phyloP scores from a whole-genome alignment of 768 basidiomycete genomes.

The Hydnomerulius pinastri region DNA sequence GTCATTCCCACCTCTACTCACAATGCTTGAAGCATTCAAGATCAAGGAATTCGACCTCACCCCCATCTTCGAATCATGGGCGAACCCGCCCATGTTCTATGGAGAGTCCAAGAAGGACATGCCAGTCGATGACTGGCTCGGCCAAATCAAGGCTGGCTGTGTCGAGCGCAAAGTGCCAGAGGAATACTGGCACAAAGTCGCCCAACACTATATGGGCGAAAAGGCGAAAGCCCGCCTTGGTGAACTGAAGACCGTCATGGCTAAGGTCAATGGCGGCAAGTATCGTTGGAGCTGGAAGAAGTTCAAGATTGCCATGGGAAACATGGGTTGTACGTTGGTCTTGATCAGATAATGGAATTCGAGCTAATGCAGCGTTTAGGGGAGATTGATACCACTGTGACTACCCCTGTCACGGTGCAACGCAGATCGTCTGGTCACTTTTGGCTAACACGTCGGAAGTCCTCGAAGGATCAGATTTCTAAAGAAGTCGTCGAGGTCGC shows the following conservation, averaged over 20 bases:
- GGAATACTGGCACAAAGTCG: constrained; percentile 83
- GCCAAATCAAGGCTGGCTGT: constrained; percentile 72
- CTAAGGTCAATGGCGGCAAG: constrained; percentile 72
- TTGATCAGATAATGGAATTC: constrained; percentile 1
- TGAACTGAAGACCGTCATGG: constrained; percentile 73
- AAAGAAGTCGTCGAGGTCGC: constrained; percentile 39
- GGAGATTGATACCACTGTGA: constrained; percentile 62
- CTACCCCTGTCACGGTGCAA: constrained; percentile 62
- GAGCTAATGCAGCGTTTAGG: constrained; percentile 41
- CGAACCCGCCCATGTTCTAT: constrained; percentile 62
- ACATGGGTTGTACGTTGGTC: constrained; percentile 72
- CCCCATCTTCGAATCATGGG: constrained; percentile 67
- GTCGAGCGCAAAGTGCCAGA: constrained; percentile 69
- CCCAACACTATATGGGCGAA: constrained; percentile 72
- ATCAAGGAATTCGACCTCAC: constrained; percentile 76
- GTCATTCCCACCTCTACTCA: neutral
- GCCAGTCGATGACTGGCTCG: constrained; percentile 73
- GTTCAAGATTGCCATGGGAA: constrained; percentile 75
- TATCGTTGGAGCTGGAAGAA: constrained; percentile 87
- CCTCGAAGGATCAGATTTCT: constrained; percentile 35
- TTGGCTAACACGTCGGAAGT: constrained; percentile 55
- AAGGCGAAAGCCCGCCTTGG: constrained; percentile 65
- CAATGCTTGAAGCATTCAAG: constrained; percentile 76
- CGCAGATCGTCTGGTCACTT: constrained; percentile 49
- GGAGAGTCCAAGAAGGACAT: constrained; percentile 71